Conservation (phyloP, 2,329 filamentous ascomycete species). For the Colletotrichum sojae region DNA sequence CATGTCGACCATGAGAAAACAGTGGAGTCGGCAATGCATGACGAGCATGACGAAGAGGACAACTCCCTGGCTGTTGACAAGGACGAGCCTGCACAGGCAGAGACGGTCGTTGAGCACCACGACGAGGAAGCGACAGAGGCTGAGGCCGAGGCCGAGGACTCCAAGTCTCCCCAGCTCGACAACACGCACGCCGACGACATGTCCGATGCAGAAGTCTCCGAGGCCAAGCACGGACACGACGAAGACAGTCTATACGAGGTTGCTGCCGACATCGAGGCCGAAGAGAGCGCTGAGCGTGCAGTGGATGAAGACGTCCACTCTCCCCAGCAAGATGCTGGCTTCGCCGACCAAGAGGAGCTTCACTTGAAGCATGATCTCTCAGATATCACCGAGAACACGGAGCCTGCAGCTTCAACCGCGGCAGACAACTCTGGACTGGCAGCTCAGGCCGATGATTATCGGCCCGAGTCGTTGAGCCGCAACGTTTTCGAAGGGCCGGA, state of each 20-base stretch:
- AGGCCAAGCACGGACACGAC: background rate
- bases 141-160: background rate
- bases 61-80: background rate
- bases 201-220: background rate
- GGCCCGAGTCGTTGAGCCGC: slow-evolving; percentile 5
- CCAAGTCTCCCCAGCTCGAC: background rate
- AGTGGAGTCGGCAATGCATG: background rate
- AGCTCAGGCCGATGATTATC: background rate
- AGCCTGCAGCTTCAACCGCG: slow-evolving; percentile 4
- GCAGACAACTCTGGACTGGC: slow-evolving; percentile 3
- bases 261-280: no score
- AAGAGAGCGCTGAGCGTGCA: no score
- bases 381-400: slow-evolving; percentile 25
- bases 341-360: background rate
- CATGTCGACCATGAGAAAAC: background rate
- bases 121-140: background rate
- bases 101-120: background rate
- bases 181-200: background rate
- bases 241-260: background rate
- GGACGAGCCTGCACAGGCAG: background rate
- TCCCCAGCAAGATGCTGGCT: background rate
- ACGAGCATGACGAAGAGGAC: background rate
- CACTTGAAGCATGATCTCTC: slow-evolving; percentile 14
- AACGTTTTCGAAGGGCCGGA: slow-evolving; percentile 18
- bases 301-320: background rate